A percentile compares a stretch with the other conserved stretches of the same genome.
phyloP scores from a whole-genome alignment of 192 early-diverging fungal species.

The Mortierella claussenii region DNA sequence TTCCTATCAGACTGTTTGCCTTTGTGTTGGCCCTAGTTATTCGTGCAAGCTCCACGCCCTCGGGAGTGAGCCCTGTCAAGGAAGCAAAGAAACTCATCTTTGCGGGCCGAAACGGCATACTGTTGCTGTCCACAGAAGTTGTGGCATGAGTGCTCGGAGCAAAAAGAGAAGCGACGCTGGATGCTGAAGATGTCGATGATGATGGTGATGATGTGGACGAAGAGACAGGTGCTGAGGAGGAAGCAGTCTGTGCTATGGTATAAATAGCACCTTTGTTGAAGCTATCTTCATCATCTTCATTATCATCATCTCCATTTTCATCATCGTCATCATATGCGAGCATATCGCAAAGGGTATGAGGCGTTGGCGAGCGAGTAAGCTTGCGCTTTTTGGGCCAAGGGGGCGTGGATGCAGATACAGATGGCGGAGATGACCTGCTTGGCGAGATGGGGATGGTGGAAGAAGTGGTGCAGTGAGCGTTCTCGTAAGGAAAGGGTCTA shows the following conservation, averaged over 20 bases:
- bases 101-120: not conserved
- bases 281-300: too few relatives aligned
- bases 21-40: conserved; percentile 19
- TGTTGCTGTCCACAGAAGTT: not conserved
- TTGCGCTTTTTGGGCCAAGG: not conserved
- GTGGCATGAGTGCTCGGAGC: not conserved
- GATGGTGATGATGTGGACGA: too few relatives aligned
- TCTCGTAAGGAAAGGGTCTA: not conserved
- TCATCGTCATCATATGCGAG: not conserved
- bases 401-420: too few relatives aligned
- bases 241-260: too few relatives aligned
- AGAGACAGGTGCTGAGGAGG: too few relatives aligned
- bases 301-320: not conserved
- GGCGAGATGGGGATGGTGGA: too few relatives aligned
- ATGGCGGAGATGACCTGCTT: too few relatives aligned
- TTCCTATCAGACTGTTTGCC: conserved; percentile 12
- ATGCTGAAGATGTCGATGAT: too few relatives aligned
- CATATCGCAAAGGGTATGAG: conserved; percentile 2
- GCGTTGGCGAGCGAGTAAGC: conserved; percentile 19
- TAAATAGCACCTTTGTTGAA: too few relatives aligned
- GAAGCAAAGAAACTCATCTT: conserved; percentile 1
- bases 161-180: too few relatives aligned
- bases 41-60: conserved; percentile 21
- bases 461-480: not conserved
- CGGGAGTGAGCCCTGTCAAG: conserved; percentile 3